Conservation (phyloP, 2,329 filamentous ascomycete species). For the Cladosporium sp. region DNA sequence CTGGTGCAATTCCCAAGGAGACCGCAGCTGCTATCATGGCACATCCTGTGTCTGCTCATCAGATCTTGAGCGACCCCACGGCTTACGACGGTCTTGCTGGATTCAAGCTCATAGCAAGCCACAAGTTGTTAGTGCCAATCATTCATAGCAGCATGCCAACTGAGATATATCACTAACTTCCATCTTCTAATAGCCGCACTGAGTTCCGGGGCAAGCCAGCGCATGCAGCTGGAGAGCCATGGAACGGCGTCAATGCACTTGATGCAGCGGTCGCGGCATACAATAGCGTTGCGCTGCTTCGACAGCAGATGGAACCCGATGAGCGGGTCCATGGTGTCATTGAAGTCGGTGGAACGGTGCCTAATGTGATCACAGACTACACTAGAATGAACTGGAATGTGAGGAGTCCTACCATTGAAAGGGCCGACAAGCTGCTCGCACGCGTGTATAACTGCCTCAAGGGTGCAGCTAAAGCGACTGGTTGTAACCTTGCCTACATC, state of each 20-base stretch:
- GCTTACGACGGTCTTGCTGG: conserved; percentile 3
- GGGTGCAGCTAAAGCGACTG: conserved; percentile 9
- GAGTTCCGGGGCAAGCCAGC: conserved; percentile 10
- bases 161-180: neutral
- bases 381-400: conserved; percentile 17
- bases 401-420: conserved; percentile 18
- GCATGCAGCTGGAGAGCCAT: conserved; percentile 19
- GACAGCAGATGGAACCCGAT: conserved; percentile 18
- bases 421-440: neutral
- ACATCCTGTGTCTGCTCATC: neutral
- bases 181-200: neutral
- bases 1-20: conserved; percentile 6
- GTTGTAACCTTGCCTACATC: conserved; percentile 15
- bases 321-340: conserved; percentile 20
- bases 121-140: conserved; percentile 10
- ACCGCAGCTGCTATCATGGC: neutral
- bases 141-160: too few species aligned
- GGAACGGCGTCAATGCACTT: conserved; percentile 20
- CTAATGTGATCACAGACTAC: conserved; percentile 17
- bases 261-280: conserved; percentile 20
- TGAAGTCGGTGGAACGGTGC: conserved; percentile 5
- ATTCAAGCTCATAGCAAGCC: conserved; percentile 6
- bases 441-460: neutral
- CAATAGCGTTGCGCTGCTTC: conserved; percentile 11
- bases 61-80: neutral